Conservation (phyloP, 257 asterid genomes). For the Solanum lignicaule region DNA sequence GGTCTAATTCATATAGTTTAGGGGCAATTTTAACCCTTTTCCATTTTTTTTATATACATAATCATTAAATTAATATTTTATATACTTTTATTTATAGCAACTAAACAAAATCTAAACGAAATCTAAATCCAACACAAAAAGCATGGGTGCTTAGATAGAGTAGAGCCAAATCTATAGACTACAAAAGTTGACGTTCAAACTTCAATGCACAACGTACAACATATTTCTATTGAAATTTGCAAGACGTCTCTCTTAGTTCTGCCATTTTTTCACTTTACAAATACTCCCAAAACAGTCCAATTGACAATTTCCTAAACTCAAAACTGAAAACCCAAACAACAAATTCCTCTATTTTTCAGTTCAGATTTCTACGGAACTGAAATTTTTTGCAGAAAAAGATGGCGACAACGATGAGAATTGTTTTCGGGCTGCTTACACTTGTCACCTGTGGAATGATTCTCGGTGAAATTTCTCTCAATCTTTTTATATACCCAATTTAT, state of each 20-base stretch:
- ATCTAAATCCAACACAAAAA: neutral
- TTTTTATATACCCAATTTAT: neutral
- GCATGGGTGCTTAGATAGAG: neutral
- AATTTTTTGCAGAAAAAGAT: neutral
- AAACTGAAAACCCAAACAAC: neutral
- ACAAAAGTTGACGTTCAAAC: neutral
- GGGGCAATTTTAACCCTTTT: no score
- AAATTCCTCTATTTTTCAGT: neutral
- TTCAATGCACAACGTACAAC: neutral
- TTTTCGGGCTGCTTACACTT: slow-evolving; percentile 60
- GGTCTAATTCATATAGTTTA: no score
- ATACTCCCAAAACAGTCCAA: neutral
- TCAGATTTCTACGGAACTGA: neutral
- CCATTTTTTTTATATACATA: neutral
- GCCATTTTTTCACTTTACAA: neutral
- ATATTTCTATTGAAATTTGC: neutral
- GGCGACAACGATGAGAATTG: slow-evolving; percentile 29
- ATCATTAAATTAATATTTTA: no score
- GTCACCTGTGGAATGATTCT: slow-evolving; percentile 69
- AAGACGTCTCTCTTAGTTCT: neutral
- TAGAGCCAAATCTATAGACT: neutral
- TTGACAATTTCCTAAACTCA: neutral
- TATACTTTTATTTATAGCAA: neutral
- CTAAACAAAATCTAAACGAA: neutral
- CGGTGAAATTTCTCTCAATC: slow-evolving; percentile 26